A percentile compares a stretch with the other conserved stretches of the same genome.
phyloP scores from a whole-genome alignment of 768 basidiomycete species.

The Lactarius quietus region DNA sequence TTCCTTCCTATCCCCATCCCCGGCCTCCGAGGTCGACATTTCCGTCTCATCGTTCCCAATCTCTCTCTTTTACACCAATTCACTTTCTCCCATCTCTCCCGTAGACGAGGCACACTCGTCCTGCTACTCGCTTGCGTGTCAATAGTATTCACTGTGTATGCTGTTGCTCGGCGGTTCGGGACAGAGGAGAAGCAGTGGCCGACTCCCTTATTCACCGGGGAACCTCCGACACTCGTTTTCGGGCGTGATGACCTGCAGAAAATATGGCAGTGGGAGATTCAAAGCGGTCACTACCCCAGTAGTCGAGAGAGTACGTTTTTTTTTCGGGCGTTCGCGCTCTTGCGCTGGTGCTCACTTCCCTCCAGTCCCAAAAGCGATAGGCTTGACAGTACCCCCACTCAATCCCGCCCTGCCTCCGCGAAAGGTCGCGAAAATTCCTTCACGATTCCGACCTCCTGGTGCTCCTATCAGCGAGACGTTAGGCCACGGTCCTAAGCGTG shows the following conservation, averaged over 20 bases:
- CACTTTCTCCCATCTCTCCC: slow-evolving; percentile 53
- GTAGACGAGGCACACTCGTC: slow-evolving; percentile 53
- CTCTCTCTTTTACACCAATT: slow-evolving; percentile 56
- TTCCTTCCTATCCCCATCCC: slow-evolving; percentile 64
- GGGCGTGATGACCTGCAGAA: slow-evolving; percentile 74
- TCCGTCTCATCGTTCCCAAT: slow-evolving; percentile 60
- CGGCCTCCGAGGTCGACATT: slow-evolving; percentile 49
- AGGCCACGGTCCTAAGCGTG: slow-evolving; percentile 73
- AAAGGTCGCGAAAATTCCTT: slow-evolving; percentile 43
- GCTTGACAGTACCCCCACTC: slow-evolving; percentile 48
- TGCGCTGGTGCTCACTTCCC: slow-evolving; percentile 11
- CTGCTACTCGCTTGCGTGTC: slow-evolving; percentile 46
- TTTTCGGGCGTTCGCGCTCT: slow-evolving; percentile 19
- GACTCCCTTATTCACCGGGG: slow-evolving; percentile 45
- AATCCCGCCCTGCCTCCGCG: slow-evolving; percentile 76
- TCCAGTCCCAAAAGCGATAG: slow-evolving; percentile 69
- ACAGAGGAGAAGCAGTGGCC: slow-evolving; percentile 63
- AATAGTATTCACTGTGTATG: slow-evolving; percentile 53
- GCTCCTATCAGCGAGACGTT: slow-evolving; percentile 54
- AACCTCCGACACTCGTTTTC: slow-evolving; percentile 71
- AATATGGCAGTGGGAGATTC: slow-evolving; percentile 96
- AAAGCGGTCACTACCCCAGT: slow-evolving; percentile 93
- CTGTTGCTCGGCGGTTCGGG: slow-evolving; percentile 58
- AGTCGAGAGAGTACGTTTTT: slow-evolving; percentile 59
- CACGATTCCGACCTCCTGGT: slow-evolving; percentile 45